Conservation (phyloP, 2,329 filamentous ascomycete species). For the Xylaria sp. region DNA sequence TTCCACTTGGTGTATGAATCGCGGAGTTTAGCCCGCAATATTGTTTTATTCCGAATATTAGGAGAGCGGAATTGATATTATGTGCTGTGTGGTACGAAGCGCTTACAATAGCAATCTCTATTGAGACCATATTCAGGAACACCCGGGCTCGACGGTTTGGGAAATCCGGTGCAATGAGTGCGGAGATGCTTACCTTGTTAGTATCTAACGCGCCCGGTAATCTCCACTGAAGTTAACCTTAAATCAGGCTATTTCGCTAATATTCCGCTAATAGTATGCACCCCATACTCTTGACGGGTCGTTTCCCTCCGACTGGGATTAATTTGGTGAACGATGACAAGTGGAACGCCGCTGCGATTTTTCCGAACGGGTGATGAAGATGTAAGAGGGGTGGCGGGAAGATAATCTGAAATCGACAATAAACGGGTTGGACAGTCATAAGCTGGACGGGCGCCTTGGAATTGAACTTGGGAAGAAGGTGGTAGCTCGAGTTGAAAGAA, state of each 20-base stretch:
- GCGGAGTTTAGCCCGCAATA: neutral
- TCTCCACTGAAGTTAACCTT: slow-evolving; percentile 17
- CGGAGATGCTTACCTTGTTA: slow-evolving; percentile 12
- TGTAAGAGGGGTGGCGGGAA: slow-evolving; percentile 1
- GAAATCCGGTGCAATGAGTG: slow-evolving; percentile 1
- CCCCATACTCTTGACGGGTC: slow-evolving; percentile 38
- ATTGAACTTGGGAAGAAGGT: neutral
- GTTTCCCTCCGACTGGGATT: slow-evolving; percentile 36
- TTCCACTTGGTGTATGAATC: neutral
- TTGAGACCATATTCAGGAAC: neutral
- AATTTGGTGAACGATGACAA: slow-evolving; percentile 17
- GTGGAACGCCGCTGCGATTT: slow-evolving; percentile 19
- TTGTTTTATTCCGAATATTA: neutral
- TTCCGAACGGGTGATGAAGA: slow-evolving; percentile 13
- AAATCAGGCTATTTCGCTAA: slow-evolving; percentile 42
- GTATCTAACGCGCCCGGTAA: neutral
- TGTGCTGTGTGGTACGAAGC: neutral
- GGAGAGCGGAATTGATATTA: neutral
- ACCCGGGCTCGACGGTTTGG: slow-evolving; percentile 5
- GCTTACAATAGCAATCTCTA: neutral
- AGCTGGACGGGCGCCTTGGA: neutral
- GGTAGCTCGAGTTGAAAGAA: neutral
- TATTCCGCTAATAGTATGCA: slow-evolving; percentile 36
- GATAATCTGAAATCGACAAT: neutral
- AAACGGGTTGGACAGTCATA: slow-evolving; percentile 16